A percentile compares a stretch with the other conserved stretches of the same genome.
Conservation (phyloP, 2,329 filamentous ascomycete species). For the Fusarium torulosum region DNA sequence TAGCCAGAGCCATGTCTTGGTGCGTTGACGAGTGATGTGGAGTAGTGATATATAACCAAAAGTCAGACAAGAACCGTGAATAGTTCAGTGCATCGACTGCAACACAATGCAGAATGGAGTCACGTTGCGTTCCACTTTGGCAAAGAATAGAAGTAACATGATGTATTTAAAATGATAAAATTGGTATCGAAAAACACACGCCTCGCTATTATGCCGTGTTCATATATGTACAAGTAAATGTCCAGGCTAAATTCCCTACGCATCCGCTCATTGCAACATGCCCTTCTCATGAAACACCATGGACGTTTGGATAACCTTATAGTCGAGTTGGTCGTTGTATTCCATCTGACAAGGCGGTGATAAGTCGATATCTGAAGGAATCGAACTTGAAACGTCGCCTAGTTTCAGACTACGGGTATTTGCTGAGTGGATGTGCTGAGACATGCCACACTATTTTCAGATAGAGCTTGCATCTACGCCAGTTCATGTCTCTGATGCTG, state of each 20-base stretch:
- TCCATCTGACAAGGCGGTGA: neutral
- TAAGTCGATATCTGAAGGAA: neutral
- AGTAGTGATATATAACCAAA: no score
- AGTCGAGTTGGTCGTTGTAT: neutral
- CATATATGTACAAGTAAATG: neutral
- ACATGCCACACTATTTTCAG: neutral
- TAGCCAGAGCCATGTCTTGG: no score
- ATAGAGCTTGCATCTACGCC: neutral
- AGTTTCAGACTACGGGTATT: neutral
- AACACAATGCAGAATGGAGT: neutral
- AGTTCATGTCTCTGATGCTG: conserved; percentile 20
- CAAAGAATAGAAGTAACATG: neutral
- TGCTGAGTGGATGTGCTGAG: neutral
- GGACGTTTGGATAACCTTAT: neutral
- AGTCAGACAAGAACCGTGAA: neutral
- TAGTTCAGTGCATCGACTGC: neutral
- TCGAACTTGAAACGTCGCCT: neutral
- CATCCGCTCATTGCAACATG: neutral
- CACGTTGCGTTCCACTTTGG: neutral
- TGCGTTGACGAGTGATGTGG: no score
- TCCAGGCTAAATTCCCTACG: neutral
- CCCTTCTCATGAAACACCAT: neutral
- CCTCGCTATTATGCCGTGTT: conserved; percentile 2
- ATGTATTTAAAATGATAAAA: neutral
- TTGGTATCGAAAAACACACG: neutral